These are phyloP conservation scores for Phytophthora colocasiae DNA, from an alignment of 352 stramenopile genomes.

Conservation along the genomic window DNA sequence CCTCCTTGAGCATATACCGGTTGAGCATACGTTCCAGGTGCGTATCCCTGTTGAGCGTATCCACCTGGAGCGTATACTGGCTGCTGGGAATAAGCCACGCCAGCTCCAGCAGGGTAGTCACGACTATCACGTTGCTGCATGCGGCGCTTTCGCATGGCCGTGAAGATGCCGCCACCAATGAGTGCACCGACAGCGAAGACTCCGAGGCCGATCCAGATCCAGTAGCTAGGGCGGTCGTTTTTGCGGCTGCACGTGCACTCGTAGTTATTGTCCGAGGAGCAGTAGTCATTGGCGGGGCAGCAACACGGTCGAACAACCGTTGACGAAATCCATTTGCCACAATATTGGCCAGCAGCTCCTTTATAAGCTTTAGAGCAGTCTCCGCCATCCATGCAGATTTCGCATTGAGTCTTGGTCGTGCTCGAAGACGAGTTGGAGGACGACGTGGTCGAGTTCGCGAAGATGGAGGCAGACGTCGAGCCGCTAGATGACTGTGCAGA, in stretches of 20 bases:
- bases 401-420: constrained; percentile 40
- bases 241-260: constrained; percentile 52
- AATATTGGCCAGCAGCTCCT: constrained; percentile 51
- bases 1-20: constrained; percentile 46
- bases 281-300: constrained; percentile 50
- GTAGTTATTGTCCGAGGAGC: constrained; percentile 48
- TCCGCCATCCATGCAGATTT: constrained; percentile 59
- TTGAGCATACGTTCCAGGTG: constrained; percentile 44
- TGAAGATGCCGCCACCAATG: constrained; percentile 42
- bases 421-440: constrained; percentile 14
- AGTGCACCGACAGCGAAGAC: constrained; percentile 40
- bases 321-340: constrained; percentile 52
- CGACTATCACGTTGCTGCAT: constrained; percentile 24
- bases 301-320: constrained; percentile 59
- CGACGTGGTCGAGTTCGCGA: constrained; percentile 30
- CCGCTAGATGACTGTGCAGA: constrained; percentile 26
- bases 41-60: constrained; percentile 45
- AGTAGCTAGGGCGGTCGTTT: constrained; percentile 31
- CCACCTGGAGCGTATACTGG: constrained; percentile 40
- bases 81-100: constrained; percentile 28
- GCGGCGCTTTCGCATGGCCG: constrained; percentile 49
- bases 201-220: constrained; percentile 42
- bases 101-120: constrained; percentile 20
- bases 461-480: constrained; percentile 27
- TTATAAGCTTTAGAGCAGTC: constrained; percentile 65